Evolutionary conservation across 2,329 filamentous ascomycete genomes (phyloP), one percentile per base, ranked within the genome.

Genomic region (Sporothrix curviconia): DNA sequence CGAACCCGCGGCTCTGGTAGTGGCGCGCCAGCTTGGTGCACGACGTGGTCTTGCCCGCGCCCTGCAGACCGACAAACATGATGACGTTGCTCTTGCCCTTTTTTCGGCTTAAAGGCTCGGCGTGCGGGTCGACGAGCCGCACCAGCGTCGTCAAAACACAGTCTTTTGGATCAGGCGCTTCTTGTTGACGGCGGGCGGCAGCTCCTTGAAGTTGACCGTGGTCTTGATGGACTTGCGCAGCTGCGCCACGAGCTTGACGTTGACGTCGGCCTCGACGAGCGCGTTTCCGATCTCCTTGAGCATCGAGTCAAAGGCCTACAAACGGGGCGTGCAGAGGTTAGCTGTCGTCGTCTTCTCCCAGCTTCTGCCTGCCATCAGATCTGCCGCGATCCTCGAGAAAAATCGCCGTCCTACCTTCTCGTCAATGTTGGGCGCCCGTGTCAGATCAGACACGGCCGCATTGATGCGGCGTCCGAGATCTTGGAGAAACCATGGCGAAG

Each of bases 391-490:
- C 22, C 7, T 30, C 34, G 17, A 12, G 11, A 15, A 4, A 14
- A 30, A 2, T 15, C 9, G 11, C n/a, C 30, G 12, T 7, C 40
- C 19, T 71, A 87, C 90, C 86, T 97, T 97, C 77, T 99, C 94
- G 70, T 97, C 92, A 66, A 97, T 84, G 69, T 95, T 96, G 64
- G 85, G 89, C 59, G 94, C 90, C 68, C 92, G 83, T 60, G 92
- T 96, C 68, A 97, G 81, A 76, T 96, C 92, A 62, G 86, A 88
- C 76, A 99, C 89, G 68, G 94, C 94, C 79, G 90, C 84, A 77
- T 96, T 97, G 74, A 99, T 97, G 77, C 94, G 94, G 80, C 92
- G 91, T 67, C 94, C 94, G 60, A 99, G 84, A 82, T 99, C 94
- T 85, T 96, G 92, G 70, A 99, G 88, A 81, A n/a, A 99, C 94